Evolutionary conservation across 768 basidiomycete genomes (phyloP).

Genomic region (Collybiopsis confluens): DNA sequence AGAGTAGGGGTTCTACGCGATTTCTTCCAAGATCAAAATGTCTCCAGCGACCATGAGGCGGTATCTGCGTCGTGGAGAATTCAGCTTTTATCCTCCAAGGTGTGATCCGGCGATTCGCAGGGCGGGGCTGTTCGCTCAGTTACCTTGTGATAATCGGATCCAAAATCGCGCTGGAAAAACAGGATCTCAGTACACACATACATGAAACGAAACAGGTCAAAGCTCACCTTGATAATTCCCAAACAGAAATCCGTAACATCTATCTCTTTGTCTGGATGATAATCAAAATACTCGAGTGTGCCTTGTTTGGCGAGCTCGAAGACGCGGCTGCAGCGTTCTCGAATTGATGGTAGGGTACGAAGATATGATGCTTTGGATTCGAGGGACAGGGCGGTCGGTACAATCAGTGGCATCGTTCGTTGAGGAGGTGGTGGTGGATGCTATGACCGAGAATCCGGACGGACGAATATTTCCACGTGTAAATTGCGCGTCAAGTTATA

Average conservation of each 20-base stretch:
- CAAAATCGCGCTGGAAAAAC: conserved; percentile 69
- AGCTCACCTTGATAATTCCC: conserved; percentile 69
- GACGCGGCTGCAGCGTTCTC: conserved; percentile 78
- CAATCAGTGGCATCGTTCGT: not conserved
- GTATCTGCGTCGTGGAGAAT: no score
- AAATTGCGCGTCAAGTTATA: no score
- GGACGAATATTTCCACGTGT: no score
- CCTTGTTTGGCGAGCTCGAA: conserved; percentile 71
- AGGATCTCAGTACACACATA: no score
- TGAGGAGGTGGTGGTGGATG: no score
- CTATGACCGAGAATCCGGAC: no score
- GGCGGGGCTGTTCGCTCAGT: no score
- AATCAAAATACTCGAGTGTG: conserved; percentile 81
- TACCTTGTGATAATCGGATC: conserved; percentile 59
- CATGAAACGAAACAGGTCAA: no score
- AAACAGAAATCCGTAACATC: conserved; percentile 72
- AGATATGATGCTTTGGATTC: conserved; percentile 60
- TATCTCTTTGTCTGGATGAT: conserved; percentile 71
- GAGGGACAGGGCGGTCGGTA: conserved; percentile 16
- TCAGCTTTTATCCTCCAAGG: no score
- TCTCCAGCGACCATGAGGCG: conserved; percentile 86
- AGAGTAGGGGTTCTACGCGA: conserved; percentile 60
- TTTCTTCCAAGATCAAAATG: conserved; percentile 72
- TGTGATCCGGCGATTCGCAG: no score
- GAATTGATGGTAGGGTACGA: conserved; percentile 83